phyloP scores from a whole-genome alignment of 768 basidiomycete species.

The Rhizopogon salebrosus region DNA sequence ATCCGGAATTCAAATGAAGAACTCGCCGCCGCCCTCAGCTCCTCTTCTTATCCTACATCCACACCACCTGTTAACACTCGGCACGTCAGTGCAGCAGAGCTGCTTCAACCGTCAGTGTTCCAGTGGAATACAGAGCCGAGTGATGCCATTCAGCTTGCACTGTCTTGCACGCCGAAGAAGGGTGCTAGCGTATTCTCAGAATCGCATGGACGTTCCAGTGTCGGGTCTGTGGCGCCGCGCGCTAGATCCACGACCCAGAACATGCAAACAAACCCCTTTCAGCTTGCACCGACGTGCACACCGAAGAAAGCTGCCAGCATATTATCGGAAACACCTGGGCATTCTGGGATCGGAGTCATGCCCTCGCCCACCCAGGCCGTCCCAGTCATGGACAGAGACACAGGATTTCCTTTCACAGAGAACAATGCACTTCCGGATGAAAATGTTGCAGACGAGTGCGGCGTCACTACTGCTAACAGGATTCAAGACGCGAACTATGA shows the following conservation, averaged over 20 bases:
- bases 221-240: slow-evolving; percentile 11
- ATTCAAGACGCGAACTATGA: not conserved
- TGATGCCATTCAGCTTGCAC: not conserved
- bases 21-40: slow-evolving; percentile 4
- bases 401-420: not conserved
- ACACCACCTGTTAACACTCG: slow-evolving; percentile 7
- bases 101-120: slow-evolving; percentile 15
- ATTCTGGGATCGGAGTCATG: too few relatives aligned
- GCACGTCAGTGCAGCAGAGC: slow-evolving; percentile 18
- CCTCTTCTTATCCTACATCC: not conserved
- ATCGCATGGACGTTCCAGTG: slow-evolving; percentile 15
- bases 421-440: not conserved
- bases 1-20: slow-evolving; percentile 14
- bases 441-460: not conserved
- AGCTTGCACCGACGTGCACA: too few relatives aligned
- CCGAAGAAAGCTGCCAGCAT: too few relatives aligned
- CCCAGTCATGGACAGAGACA: slow-evolving; percentile 2
- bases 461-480: not conserved
- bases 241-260: slow-evolving; percentile 13
- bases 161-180: slow-evolving; percentile 4
- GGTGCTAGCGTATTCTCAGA: slow-evolving; percentile 9
- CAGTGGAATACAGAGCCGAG: not conserved
- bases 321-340: too few relatives aligned
- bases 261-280: too few relatives aligned
- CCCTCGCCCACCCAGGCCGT: slow-evolving; percentile 5